phyloP scores from a whole-genome alignment of 1,284 basidiomycete genomes.

The Pseudozyma thailandica region DNA sequence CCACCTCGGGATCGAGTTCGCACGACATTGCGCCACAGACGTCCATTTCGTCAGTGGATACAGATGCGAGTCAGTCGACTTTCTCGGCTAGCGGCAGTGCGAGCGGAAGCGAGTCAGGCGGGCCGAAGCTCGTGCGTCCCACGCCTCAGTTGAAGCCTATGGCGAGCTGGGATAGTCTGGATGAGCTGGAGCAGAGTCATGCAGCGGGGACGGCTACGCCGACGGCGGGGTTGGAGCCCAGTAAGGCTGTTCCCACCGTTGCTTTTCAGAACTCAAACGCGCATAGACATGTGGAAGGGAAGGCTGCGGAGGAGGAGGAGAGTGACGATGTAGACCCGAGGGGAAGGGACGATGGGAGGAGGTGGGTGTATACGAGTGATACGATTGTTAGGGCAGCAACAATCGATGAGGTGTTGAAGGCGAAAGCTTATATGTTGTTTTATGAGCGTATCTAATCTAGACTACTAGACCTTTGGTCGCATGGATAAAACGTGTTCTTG shows the following conservation, averaged over 20 bases:
- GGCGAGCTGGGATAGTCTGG: conserved; percentile 43
- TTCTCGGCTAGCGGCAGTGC: not conserved
- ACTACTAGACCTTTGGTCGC: too few relatives aligned
- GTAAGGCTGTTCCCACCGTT: conserved; percentile 19
- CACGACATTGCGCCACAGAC: conserved; percentile 33
- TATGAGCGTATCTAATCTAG: conserved; percentile 75
- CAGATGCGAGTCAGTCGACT: conserved; percentile 2
- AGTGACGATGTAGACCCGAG: conserved; percentile 40
- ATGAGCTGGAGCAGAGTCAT: conserved; percentile 37
- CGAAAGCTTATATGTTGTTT: conserved; percentile 90
- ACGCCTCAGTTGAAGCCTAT: conserved; percentile 33
- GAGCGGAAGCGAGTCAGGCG: conserved; percentile 13
- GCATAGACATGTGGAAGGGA: conserved; percentile 24
- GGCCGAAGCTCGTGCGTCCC: conserved; percentile 32
- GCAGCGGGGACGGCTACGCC: conserved; percentile 5
- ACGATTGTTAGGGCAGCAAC: conserved; percentile 81
- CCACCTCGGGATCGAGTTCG: conserved; percentile 17
- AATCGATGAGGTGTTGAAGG: conserved; percentile 86
- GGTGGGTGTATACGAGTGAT: conserved; percentile 89
- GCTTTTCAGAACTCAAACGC: conserved; percentile 29
- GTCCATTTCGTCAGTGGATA: conserved; percentile 38
- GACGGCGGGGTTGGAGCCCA: conserved; percentile 17
- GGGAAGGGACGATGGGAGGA: conserved; percentile 69
- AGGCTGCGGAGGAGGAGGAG: conserved; percentile 3
- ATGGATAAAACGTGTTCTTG: too few relatives aligned